Conservation (phyloP, 2,329 filamentous ascomycete genomes). For the Aspergillus tanneri region DNA sequence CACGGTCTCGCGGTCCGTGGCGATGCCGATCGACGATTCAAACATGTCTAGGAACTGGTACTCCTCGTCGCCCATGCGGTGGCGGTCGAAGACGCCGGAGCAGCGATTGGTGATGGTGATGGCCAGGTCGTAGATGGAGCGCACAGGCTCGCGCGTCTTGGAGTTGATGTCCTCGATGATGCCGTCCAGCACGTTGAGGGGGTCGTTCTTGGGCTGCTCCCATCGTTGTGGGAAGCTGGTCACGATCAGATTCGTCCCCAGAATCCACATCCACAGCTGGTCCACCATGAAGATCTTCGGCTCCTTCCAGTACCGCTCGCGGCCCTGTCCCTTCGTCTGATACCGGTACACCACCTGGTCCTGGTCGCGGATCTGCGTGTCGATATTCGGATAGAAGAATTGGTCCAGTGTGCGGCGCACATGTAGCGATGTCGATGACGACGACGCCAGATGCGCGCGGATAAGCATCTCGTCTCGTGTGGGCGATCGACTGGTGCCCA, state of each 20-base stretch:
- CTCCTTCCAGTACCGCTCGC: slow-evolving; percentile 39
- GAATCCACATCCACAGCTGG: slow-evolving; percentile 66
- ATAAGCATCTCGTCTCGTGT: slow-evolving; percentile 39
- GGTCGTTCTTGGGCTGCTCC: slow-evolving; percentile 60
- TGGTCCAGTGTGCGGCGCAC: slow-evolving; percentile 64
- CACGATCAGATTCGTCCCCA: slow-evolving; percentile 59
- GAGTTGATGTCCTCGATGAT: slow-evolving; percentile 66
- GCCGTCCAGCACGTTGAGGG: slow-evolving; percentile 60
- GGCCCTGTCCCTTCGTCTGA: slow-evolving; percentile 40
- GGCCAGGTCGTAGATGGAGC: slow-evolving; percentile 62
- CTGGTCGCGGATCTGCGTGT: slow-evolving; percentile 59
- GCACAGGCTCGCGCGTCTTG: slow-evolving; percentile 60
- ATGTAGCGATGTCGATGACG: slow-evolving; percentile 47
- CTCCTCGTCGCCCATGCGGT: slow-evolving; percentile 57
- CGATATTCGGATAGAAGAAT: slow-evolving; percentile 62
- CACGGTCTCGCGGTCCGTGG: slow-evolving; percentile 55
- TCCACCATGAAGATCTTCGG: slow-evolving; percentile 68
- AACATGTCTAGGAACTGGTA: slow-evolving; percentile 69
- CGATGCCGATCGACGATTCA: slow-evolving; percentile 59
- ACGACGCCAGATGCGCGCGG: slow-evolving; percentile 38
- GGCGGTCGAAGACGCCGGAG: slow-evolving; percentile 60
- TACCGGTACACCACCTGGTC: slow-evolving; percentile 67
- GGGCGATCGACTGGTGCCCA: slow-evolving; percentile 30
- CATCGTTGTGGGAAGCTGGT: slow-evolving; percentile 42
- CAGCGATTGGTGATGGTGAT: slow-evolving; percentile 62